Base-by-base conservation (phyloP, 805 yeast species). In the Starmerella kuoi region DNA sequence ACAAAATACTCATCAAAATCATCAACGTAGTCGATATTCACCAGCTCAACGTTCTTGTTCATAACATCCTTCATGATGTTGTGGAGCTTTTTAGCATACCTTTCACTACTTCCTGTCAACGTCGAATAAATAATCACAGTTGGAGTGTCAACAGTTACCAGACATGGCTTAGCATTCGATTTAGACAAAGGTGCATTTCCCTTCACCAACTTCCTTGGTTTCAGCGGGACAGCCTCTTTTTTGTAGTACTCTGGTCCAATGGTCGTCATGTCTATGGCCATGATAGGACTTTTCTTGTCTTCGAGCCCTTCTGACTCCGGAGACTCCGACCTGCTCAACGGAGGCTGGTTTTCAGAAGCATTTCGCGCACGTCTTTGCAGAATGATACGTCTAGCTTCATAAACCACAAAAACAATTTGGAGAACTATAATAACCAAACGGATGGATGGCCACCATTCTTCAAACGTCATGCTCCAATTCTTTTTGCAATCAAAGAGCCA, bases 1-100 rank as follows among this genome's bases (percentile, higher is more conserved):
- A 83, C 67, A 57, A 86, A 86, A 59, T 73, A 86, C 45, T 80
- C 80, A 54, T 87, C 96, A 40, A 83, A 62, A 60, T 87, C 95
- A 49, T 78, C 80, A 15, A 87, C 65, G 45, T 86, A 88, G 60
- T 87, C 95, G 40, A 86, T 59, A 56, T 80, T 78, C 42, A 80
- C 50, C 31, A 83, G 57, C 38, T 66, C 67, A 11, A 88, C 80
- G 17, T 62, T 56, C 22, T 61, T 55, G 18, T 46, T 44, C 36
- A 62, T 51, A 0, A 59, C 55, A 14, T 57, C 32, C 4, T 53
- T 46, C 31, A 73, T 51, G 4, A 48, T 58, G 1, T 66, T 66
- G 25, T 60, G 54, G 15, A 85, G 61, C 14, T 60, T 56, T 15
- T 64, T 64, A 1, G 95, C 95, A 23, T 76, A 71, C 49, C 81